A percentile compares a stretch with the other conserved stretches of the same genome.
Conservation (phyloP, 2,329 filamentous ascomycete genomes). For the Fusarium nisikadoi region DNA sequence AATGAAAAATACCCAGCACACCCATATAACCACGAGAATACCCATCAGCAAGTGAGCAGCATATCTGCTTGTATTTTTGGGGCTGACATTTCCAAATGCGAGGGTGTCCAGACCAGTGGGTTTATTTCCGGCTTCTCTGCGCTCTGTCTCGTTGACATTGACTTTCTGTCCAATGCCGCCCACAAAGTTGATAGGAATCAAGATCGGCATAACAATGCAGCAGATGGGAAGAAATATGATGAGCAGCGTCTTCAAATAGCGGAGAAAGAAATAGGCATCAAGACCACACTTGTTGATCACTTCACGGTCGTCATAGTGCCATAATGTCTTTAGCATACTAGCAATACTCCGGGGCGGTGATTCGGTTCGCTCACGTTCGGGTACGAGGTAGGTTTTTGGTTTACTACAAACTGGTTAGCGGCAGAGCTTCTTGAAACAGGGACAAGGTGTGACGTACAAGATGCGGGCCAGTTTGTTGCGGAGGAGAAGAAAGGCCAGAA, state of each 20-base stretch:
- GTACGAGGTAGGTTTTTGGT: slow-evolving; percentile 86
- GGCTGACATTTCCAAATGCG: slow-evolving; percentile 88
- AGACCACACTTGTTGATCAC: slow-evolving; percentile 95
- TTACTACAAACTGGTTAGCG: slow-evolving; percentile 52
- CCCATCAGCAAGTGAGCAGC: slow-evolving; percentile 88
- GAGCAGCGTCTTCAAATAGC: slow-evolving; percentile 80
- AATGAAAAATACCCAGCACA: slow-evolving; percentile 86
- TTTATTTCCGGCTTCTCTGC: no score
- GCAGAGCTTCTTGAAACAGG: no score
- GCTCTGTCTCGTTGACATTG: slow-evolving; percentile 47
- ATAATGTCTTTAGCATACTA: slow-evolving; percentile 66
- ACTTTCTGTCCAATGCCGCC: slow-evolving; percentile 72
- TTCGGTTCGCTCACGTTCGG: slow-evolving; percentile 84
- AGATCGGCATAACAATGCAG: slow-evolving; percentile 80
- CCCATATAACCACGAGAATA: slow-evolving; percentile 80
- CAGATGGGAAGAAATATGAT: slow-evolving; percentile 92
- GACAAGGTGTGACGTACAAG: slow-evolving; percentile 67
- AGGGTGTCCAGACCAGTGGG: slow-evolving; percentile 79
- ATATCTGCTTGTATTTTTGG: slow-evolving; percentile 73
- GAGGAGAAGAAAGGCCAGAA: slow-evolving; percentile 77
- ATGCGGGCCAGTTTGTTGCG: slow-evolving; percentile 84
- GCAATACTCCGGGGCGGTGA: slow-evolving; percentile 66
- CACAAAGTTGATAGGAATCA: slow-evolving; percentile 85
- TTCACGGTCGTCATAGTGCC: slow-evolving; percentile 77
- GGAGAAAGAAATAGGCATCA: slow-evolving; percentile 96